Conservation (phyloP, 2,329 filamentous ascomycete genomes). For the Coccinonectria pachysandricola region DNA sequence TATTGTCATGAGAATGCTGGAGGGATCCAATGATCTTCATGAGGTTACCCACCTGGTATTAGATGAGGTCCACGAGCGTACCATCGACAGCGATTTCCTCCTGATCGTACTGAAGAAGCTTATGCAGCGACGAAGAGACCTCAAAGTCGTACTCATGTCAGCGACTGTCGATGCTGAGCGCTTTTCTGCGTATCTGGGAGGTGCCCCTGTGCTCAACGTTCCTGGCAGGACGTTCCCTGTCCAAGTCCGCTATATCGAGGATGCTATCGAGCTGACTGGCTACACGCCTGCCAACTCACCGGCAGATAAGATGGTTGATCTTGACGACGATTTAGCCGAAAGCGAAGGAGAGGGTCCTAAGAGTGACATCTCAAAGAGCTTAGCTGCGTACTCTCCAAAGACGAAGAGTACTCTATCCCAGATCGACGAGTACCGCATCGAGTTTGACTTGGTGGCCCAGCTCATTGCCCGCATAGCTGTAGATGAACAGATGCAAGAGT, state of each 20-base stretch:
- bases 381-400: constrained; percentile 63
- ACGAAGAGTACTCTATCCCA: constrained; percentile 66
- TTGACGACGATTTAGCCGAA: constrained; percentile 50
- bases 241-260: constrained; percentile 77
- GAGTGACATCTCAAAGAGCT: constrained; percentile 50
- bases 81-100: constrained; percentile 93
- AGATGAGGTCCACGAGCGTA: constrained; percentile 95
- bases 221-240: constrained; percentile 93
- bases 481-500: constrained; percentile 53
- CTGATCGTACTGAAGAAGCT: constrained; percentile 84
- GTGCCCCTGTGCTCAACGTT: constrained; percentile 79
- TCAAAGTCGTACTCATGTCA: constrained; percentile 95
- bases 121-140: constrained; percentile 61
- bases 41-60: constrained; percentile 91
- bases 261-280: constrained; percentile 79
- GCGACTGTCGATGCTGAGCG: constrained; percentile 88
- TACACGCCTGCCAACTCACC: constrained; percentile 44
- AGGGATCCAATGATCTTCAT: constrained; percentile 72
- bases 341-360: constrained; percentile 42
- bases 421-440: constrained; percentile 85
- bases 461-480: constrained; percentile 68
- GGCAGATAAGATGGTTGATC: constrained; percentile 45
- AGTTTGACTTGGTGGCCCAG: constrained; percentile 75
- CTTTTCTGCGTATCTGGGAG: constrained; percentile 80
- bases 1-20: constrained; percentile 97